Conservation (phyloP, 225 moss, liverwort and hornwort genomes). For the Ulota crispa region DNA sequence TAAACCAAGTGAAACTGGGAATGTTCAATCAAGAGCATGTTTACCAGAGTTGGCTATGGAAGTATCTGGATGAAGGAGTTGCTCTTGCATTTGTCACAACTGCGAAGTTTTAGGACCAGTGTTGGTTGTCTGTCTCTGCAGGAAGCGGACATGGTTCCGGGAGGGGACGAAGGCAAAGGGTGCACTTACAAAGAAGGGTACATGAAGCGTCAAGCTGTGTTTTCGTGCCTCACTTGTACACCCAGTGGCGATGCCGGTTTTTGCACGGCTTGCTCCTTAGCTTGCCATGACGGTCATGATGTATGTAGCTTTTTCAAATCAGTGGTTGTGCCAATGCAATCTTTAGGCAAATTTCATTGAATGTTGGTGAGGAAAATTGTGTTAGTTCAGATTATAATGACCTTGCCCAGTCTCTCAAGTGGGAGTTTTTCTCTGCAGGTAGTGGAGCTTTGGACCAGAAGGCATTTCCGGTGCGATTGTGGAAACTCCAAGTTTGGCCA, state of each 20-base stretch:
- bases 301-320: slow-evolving; percentile 31
- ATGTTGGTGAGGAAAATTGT: not conserved
- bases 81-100: not conserved
- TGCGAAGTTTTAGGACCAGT: not conserved
- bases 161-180: slow-evolving; percentile 93
- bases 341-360: not conserved
- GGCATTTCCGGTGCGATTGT: slow-evolving; percentile 81
- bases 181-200: slow-evolving; percentile 90
- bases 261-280: slow-evolving; percentile 80
- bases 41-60: not conserved
- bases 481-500: slow-evolving; percentile 77
- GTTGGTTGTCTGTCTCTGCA: slow-evolving; percentile 27
- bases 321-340: not conserved
- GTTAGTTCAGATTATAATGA: not conserved
- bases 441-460: slow-evolving; percentile 84
- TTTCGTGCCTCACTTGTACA: slow-evolving; percentile 84
- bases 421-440: slow-evolving; percentile 41
- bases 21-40: no score
- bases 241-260: slow-evolving; percentile 73
- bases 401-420: not conserved
- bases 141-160: slow-evolving; percentile 84
- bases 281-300: slow-evolving; percentile 88
- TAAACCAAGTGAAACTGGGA: not conserved
- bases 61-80: not conserved
- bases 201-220: slow-evolving; percentile 87